Base-by-base conservation (phyloP, 192 early-diverging fungal species). In the Phlyctochytrium bullatum region DNA sequence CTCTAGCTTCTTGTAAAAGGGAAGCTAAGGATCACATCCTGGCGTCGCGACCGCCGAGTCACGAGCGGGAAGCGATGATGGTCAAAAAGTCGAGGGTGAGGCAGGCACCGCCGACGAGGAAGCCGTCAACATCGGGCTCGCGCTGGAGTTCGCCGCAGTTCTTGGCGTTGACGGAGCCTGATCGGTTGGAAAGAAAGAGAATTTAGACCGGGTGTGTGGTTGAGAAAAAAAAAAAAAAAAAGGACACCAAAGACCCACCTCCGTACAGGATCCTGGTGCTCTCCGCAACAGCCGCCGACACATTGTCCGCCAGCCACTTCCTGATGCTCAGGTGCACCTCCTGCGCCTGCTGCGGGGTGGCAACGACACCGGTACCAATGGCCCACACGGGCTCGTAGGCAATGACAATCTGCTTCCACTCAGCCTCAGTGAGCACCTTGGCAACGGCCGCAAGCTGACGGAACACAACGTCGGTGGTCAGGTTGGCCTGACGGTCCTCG, bases 381-480 rank as follows among this genome's bases (percentile, higher is more conserved):
- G 97, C 97, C 97, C 97, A 99, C 61, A 99, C 97, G 60, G 97
- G 97, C 84, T 99, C 97, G 79, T 99, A 99, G 68, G 97, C 97
- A 81, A 99, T 84, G 16, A 98, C 96, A 67, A 99, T 86, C 74
- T 93, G 86, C 56, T 78, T 78, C 97, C 97, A 99, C 83, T 97
- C 92, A 24, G 69, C 77, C 35, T 71, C 71, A 17, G 47, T 36
- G 69, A 97, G 70, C 47, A 83, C 79, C 59, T 85, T 81, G 68
- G 88, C 85, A 61, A 97, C 90, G 47, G 92, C 93, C 74, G 85
- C 82, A 56, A 98, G 83, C 83, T 99, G 97, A 60, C 90, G 82
- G 82, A 90, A 87, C 40, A 94, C 86, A 30, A 98, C 92, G 10
- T 89, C 84, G 76, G 84, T 87, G 63, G 97, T 99, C 67, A 83